Evolutionary conservation across 495 filamentous ascomycete genomes (phyloP).

Genomic region (Penicillium coffeae): DNA sequence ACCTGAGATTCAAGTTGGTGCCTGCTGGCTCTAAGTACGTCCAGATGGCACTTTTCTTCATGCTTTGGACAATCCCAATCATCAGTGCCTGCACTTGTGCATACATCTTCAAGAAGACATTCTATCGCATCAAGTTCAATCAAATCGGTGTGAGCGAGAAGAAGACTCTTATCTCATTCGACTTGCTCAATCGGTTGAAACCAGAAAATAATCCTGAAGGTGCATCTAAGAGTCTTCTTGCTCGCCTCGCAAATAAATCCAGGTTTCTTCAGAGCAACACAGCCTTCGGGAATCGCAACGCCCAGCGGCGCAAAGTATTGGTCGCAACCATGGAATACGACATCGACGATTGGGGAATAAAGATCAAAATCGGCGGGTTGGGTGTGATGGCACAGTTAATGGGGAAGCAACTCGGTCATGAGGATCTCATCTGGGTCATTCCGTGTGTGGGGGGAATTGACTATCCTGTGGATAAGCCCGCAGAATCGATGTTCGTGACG

Average conservation of each 20-base stretch:
- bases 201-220: conserved; percentile 11
- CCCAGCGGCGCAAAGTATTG: conserved; percentile 52
- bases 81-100: conserved; percentile 46
- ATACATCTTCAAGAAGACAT: conserved; percentile 60
- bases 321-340: conserved; percentile 74
- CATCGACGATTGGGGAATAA: conserved; percentile 68
- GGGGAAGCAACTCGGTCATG: conserved; percentile 63
- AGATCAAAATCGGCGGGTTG: conserved; percentile 70
- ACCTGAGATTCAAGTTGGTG: conserved; percentile 46
- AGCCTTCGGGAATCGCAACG: conserved; percentile 41
- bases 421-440: conserved; percentile 72
- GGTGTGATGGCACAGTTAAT: conserved; percentile 70
- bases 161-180: conserved; percentile 37
- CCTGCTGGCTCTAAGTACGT: conserved; percentile 51
- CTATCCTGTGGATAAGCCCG: conserved; percentile 57
- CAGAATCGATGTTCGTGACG: conserved; percentile 60
- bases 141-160: conserved; percentile 57
- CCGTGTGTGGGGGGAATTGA: conserved; percentile 68
- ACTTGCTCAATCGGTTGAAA: conserved; percentile 29
- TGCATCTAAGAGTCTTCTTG: conserved; percentile 26
- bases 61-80: conserved; percentile 56
- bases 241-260: conserved; percentile 39
- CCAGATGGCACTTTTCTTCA: conserved; percentile 57
- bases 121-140: conserved; percentile 71
- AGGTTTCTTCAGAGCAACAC: conserved; percentile 44